These are phyloP conservation scores for Berberis vulgaris DNA, from an alignment of 164 flowering plant genomes.

Conservation along the genomic window DNA sequence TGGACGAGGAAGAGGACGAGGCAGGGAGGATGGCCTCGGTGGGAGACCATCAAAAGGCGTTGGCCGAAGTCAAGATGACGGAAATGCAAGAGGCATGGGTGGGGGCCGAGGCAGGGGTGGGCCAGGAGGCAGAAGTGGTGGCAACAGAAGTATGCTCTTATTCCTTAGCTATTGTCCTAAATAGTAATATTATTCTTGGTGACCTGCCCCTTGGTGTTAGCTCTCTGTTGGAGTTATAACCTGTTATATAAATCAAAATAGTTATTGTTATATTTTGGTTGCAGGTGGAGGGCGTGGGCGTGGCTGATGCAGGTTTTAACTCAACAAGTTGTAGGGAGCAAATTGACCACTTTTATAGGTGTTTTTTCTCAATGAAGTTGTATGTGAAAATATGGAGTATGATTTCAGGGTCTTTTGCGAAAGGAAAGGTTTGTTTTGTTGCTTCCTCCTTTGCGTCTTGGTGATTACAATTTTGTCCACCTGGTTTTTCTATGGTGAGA, in stretches of 20 bases:
- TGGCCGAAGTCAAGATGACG: slow-evolving; percentile 56
- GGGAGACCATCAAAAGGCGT: slow-evolving; percentile 35
- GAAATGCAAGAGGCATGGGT: slow-evolving; percentile 31
- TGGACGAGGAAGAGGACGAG: slow-evolving; percentile 73
- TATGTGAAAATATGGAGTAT: slow-evolving; percentile 4
- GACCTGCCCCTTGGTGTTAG: neutral
- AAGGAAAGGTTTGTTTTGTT: no score
- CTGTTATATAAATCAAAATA: neutral
- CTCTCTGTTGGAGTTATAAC: no score
- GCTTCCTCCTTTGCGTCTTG: no score
- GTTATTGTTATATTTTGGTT: neutral
- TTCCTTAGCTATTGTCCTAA: neutral
- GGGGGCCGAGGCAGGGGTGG: slow-evolving; percentile 46
- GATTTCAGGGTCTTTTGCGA: no score
- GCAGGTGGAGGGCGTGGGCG: slow-evolving; percentile 6
- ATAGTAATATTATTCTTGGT: neutral
- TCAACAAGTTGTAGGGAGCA: slow-evolving; percentile 3
- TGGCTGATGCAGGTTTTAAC: neutral
- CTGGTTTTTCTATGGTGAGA: no score
- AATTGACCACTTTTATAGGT: slow-evolving; percentile 9
- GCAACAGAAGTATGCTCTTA: slow-evolving; percentile 22
- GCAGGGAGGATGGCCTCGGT: slow-evolving; percentile 53
- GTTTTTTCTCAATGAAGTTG: slow-evolving; percentile 2
- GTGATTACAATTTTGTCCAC: no score
- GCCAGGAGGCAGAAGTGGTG: slow-evolving; percentile 32